Base-by-base conservation (phyloP, 2,329 filamentous ascomycete genomes). In the Emmonsia crescens region DNA sequence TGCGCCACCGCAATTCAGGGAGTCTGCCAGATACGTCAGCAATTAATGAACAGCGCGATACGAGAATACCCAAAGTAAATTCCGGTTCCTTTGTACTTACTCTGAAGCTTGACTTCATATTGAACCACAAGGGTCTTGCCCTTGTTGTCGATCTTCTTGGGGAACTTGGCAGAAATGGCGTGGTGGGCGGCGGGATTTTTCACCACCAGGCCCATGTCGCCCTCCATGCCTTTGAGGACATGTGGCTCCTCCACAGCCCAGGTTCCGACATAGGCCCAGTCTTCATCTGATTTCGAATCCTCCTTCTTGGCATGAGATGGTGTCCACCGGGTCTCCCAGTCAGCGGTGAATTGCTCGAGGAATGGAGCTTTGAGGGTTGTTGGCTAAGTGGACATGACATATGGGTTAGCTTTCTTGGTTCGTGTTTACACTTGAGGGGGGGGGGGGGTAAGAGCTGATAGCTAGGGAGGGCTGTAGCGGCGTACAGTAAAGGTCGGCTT, bases 61-160 rank as follows among this genome's bases (percentile, higher is more conserved):
- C 55, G 14, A 14, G 3, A 5, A 21, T 5, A 48, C 1, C 21
- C n/a, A 57, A 29, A 9, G 57, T 61, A 9, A 51, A 38, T 48
- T 21, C 62, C 65, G 2, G 58, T n/a, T 16, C 9, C n/a, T 14
- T n/a, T n/a, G 4, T 16, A 83, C 89, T 79, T 83, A 95, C 90
- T 91, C 81, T 99, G 94, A 67, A 96, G 89, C 85, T 99, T 99
- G 75, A 97, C 94, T 78, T 99, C 94, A 75, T 99, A 99, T 80
- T 99, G 94, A 60, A 99, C 91, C 69, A 99, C 94, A 59, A 99
- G 85, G 63, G 91, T 89, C 83, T 99, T 96, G 80, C 84, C 91
- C 85, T 93, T 97, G 85, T 95, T 94, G 79, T 96, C 89, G 73
- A 99, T 89, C 79, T 89, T 88, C 83, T 95, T 91, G 75, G 89